These are phyloP conservation scores for Bombardia bombarda DNA, from an alignment of 495 filamentous ascomycete genomes.

Conservation along the genomic window DNA sequence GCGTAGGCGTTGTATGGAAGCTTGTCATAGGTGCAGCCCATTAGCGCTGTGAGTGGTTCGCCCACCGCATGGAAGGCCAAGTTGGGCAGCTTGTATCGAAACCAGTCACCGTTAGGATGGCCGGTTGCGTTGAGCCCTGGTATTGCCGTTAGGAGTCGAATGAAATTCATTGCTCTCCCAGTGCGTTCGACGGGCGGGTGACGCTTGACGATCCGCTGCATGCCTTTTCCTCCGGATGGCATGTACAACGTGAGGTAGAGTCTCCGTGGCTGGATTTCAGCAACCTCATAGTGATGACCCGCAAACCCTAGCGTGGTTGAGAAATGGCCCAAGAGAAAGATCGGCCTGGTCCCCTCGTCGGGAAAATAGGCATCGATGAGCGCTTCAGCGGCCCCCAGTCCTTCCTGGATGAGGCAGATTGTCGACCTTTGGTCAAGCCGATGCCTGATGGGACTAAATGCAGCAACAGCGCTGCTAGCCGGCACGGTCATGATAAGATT, in stretches of 20 bases:
- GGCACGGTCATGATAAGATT: conserved; percentile 71
- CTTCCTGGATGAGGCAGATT: conserved; percentile 73
- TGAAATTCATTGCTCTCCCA: conserved; percentile 16
- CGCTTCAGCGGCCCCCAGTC: conserved; percentile 71
- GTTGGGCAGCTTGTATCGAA: conserved; percentile 55
- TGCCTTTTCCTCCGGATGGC: not conserved
- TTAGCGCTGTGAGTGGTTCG: conserved; percentile 66
- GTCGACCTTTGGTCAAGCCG: conserved; percentile 67
- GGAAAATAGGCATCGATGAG: conserved; percentile 62
- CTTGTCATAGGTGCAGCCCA: conserved; percentile 64
- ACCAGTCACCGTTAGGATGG: conserved; percentile 17
- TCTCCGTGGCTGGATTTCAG: conserved; percentile 45
- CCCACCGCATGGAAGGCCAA: conserved; percentile 67
- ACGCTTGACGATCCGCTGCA: conserved; percentile 5
- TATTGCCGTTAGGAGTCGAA: conserved; percentile 22
- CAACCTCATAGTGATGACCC: conserved; percentile 46
- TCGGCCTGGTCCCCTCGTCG: conserved; percentile 53
- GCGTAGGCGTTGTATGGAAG: conserved; percentile 55
- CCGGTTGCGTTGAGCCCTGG: conserved; percentile 20
- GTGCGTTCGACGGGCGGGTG: conserved; percentile 17
- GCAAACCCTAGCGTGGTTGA: conserved; percentile 47
- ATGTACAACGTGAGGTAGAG: conserved; percentile 18
- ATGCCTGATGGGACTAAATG: conserved; percentile 50
- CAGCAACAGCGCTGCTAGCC: conserved; percentile 44
- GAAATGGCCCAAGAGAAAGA: conserved; percentile 67